Evolutionary conservation across 495 filamentous ascomycete species (phyloP).

Genomic region (Penicillium longicatenatum): DNA sequence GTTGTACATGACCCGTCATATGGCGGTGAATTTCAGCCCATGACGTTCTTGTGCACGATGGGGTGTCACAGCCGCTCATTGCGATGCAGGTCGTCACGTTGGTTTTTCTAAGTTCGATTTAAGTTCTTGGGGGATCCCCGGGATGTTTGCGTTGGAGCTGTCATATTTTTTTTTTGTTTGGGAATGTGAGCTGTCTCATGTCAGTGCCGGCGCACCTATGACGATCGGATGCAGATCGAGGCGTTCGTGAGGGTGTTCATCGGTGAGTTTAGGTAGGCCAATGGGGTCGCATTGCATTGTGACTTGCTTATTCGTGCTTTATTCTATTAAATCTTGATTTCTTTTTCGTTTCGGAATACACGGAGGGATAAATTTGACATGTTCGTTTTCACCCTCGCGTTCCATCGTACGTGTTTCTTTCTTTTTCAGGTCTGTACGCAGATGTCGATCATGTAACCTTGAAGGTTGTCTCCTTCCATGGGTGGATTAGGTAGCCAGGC

Average conservation of each 20-base stretch:
- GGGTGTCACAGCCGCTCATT: conserved; percentile 14
- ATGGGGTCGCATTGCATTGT: conserved; percentile 1
- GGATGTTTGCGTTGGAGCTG: conserved; percentile 9
- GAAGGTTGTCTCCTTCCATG: not conserved
- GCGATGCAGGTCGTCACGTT: conserved; percentile 10
- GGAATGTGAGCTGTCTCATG: conserved; percentile 31
- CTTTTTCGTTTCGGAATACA: not conserved
- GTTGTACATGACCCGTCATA: conserved; percentile 23
- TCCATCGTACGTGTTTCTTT: not conserved
- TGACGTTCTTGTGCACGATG: conserved; percentile 15
- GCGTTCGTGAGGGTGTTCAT: conserved; percentile 19
- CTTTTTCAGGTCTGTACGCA: not conserved
- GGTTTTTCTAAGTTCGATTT: not conserved
- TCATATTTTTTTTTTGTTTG: conserved; percentile 17
- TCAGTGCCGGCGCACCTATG: conserved; percentile 15
- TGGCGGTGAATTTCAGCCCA: conserved; percentile 24
- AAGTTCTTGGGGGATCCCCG: not conserved
- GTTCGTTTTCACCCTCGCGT: not conserved
- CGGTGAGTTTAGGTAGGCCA: conserved; percentile 8
- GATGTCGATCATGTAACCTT: conserved; percentile 6
- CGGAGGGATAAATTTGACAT: conserved; percentile 1
- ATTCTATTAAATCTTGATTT: not conserved
- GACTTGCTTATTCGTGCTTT: not conserved
- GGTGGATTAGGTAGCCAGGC: not conserved
- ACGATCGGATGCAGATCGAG: conserved; percentile 22